phyloP scores from a whole-genome alignment of 345 rosid species.

The Salix udensis region DNA sequence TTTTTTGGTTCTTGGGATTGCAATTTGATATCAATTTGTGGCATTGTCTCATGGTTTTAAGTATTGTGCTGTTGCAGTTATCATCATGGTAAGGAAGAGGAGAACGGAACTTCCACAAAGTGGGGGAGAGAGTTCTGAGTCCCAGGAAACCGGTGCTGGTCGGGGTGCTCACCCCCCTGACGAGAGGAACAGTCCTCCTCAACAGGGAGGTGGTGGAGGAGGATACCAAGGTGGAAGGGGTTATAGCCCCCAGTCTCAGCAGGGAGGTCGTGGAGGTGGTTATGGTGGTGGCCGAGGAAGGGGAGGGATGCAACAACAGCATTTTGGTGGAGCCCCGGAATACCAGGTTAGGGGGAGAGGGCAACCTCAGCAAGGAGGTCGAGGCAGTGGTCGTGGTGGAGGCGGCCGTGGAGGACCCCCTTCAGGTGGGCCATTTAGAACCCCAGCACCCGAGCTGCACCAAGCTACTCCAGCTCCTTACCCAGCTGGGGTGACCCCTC shows the following conservation, averaged over 20 bases:
- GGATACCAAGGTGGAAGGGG: slow-evolving; percentile 60
- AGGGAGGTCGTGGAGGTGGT: slow-evolving; percentile 51
- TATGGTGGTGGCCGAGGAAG: slow-evolving; percentile 47
- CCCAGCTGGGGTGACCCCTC: slow-evolving; percentile 55
- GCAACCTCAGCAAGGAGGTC: slow-evolving; percentile 59
- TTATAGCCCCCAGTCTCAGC: slow-evolving; percentile 55
- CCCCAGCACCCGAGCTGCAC: slow-evolving; percentile 89
- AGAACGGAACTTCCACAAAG: slow-evolving; percentile 49
- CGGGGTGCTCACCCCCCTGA: slow-evolving; percentile 47
- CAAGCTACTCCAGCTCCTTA: slow-evolving; percentile 77
- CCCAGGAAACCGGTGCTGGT: slow-evolving; percentile 41
- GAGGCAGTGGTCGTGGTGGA: slow-evolving; percentile 36
- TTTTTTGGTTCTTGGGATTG: not conserved
- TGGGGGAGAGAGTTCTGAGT: slow-evolving; percentile 67
- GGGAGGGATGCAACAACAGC: slow-evolving; percentile 52
- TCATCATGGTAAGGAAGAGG: slow-evolving; percentile 72
- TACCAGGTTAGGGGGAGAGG: slow-evolving; percentile 80
- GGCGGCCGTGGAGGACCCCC: slow-evolving; percentile 50
- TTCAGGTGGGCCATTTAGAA: slow-evolving; percentile 55
- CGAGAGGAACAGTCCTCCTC: slow-evolving; percentile 39
- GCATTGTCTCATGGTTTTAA: not conserved
- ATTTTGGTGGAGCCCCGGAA: slow-evolving; percentile 52
- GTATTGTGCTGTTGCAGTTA: slow-evolving; percentile 17
- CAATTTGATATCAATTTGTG: not conserved
- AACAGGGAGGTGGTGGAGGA: slow-evolving; percentile 36